Evolutionary conservation across 1,139 yeast genomes (phyloP).

Genomic region (Candida pseudoviswanathii): DNA sequence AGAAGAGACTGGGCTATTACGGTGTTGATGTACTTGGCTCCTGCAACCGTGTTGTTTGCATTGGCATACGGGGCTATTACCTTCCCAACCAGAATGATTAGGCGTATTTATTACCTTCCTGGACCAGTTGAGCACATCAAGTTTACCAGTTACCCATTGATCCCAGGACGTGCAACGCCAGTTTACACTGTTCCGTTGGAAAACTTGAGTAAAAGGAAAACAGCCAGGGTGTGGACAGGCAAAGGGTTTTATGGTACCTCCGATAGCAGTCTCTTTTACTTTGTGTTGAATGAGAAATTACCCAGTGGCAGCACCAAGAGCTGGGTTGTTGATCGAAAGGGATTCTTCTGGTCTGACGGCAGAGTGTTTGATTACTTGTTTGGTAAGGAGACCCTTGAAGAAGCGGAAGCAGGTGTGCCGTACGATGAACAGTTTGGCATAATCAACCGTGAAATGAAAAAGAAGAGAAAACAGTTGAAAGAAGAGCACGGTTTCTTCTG

Average conservation of each 20-base stretch:
- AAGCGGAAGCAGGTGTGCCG: slow-evolving; percentile 75
- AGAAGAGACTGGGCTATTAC: slow-evolving; percentile 43
- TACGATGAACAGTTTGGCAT: slow-evolving; percentile 59
- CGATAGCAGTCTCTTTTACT: slow-evolving; percentile 72
- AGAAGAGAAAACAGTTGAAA: slow-evolving; percentile 41
- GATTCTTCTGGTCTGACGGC: slow-evolving; percentile 91
- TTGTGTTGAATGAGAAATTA: slow-evolving; percentile 59
- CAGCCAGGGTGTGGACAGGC: slow-evolving; percentile 78
- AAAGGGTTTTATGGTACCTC: slow-evolving; percentile 86
- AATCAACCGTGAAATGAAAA: slow-evolving; percentile 39
- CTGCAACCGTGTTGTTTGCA: slow-evolving; percentile 41
- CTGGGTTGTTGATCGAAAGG: slow-evolving; percentile 82
- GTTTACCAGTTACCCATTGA: slow-evolving; percentile 71
- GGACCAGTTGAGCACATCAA: slow-evolving; percentile 55
- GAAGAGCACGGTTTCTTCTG: slow-evolving; percentile 44
- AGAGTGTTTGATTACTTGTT: slow-evolving; percentile 77
- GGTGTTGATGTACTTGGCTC: slow-evolving; percentile 29
- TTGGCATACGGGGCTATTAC: slow-evolving; percentile 49
- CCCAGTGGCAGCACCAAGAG: slow-evolving; percentile 45
- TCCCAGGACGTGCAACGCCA: slow-evolving; percentile 80
- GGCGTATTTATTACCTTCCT: slow-evolving; percentile 80
- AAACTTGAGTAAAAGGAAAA: slow-evolving; percentile 55
- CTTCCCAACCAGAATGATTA: slow-evolving; percentile 67
- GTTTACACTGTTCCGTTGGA: slow-evolving; percentile 67
- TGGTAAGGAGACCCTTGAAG: slow-evolving; percentile 75